Percentiles rank a stretch among this genome's conserved stretches.
phyloP scores from a whole-genome alignment of 768 basidiomycete species.

The Phaeotremella fagi region DNA sequence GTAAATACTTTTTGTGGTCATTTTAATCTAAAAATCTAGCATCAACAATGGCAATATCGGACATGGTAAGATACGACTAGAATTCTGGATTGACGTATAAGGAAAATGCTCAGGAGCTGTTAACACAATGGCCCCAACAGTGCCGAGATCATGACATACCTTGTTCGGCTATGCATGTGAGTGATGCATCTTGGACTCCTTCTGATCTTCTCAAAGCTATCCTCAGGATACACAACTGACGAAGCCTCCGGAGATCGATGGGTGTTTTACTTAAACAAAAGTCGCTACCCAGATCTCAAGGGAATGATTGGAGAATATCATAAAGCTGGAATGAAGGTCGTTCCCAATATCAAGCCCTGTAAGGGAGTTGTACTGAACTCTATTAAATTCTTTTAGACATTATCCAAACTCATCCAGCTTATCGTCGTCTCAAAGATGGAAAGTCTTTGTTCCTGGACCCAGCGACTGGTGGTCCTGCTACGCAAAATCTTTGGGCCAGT shows the following conservation, averaged over 20 bases:
- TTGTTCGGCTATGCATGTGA: conserved; percentile 44
- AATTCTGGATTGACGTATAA: too few species aligned
- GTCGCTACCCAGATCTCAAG: conserved; percentile 47
- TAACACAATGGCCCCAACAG: conserved; percentile 38
- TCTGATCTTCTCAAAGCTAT: too few species aligned
- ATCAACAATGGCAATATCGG: conserved; percentile 44
- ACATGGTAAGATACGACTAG: conserved; percentile 36
- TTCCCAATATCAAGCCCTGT: conserved; percentile 47
- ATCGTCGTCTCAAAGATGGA: conserved; percentile 19
- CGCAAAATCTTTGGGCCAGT: conserved; percentile 39
- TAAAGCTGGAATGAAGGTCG: conserved; percentile 43
- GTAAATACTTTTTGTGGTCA: conserved; percentile 13
- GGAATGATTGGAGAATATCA: conserved; percentile 40
- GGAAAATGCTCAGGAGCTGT: conserved; percentile 45
- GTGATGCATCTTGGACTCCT: too few species aligned
- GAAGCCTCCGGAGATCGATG: conserved; percentile 31
- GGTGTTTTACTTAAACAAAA: conserved; percentile 40
- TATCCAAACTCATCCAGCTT: conserved; percentile 36
- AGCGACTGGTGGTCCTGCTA: conserved; percentile 21
- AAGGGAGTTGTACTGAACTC: too few species aligned
- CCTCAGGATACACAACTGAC: conserved; percentile 43
- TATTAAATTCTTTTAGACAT: too few species aligned
- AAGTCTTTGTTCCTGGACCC: conserved; percentile 43
- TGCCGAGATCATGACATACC: conserved; percentile 46
- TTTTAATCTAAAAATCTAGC: conserved; percentile 1